These are phyloP conservation scores for Pestalotiopsis fici DNA, from an alignment of 2,329 filamentous ascomycete species.

Conservation along the genomic window DNA sequence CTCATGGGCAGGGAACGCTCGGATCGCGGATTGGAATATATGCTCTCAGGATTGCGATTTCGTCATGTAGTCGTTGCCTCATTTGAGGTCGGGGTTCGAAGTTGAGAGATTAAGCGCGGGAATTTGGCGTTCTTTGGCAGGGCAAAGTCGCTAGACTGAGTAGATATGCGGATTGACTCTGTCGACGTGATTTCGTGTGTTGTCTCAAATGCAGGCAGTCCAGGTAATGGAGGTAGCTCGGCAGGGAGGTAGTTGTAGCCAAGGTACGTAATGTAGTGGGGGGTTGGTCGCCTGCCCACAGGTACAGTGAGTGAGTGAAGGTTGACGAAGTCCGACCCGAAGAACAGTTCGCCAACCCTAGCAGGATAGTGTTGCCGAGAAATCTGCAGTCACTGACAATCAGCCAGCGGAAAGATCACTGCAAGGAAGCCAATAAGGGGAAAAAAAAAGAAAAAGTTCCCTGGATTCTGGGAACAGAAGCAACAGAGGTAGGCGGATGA, in stretches of 20 bases:
- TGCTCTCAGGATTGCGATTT: not conserved
- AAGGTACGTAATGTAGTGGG: not conserved
- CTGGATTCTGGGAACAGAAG: too few species aligned
- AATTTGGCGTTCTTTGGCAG: not conserved
- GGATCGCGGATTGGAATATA: not conserved
- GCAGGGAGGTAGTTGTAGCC: too few species aligned
- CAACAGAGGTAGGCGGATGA: too few species aligned
- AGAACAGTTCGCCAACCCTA: not conserved
- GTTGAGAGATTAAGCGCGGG: not conserved
- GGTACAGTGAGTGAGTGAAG: not conserved
- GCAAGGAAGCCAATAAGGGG: too few species aligned
- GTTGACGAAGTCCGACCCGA: not conserved
- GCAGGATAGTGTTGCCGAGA: too few species aligned
- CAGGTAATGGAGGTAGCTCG: too few species aligned
- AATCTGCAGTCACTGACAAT: too few species aligned
- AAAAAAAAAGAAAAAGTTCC: too few species aligned
- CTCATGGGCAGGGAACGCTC: slow-evolving; percentile 27
- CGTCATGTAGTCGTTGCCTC: slow-evolving; percentile 2
- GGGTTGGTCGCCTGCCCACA: not conserved
- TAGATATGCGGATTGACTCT: not conserved
- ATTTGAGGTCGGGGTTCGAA: not conserved
- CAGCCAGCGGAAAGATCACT: too few species aligned
- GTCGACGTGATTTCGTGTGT: not conserved
- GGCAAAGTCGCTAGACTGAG: not conserved
- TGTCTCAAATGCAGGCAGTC: not conserved